A percentile compares a stretch with the other conserved stretches of the same genome.
Conservation (phyloP, 257 asterid species). For the Coffea eugenioides region DNA sequence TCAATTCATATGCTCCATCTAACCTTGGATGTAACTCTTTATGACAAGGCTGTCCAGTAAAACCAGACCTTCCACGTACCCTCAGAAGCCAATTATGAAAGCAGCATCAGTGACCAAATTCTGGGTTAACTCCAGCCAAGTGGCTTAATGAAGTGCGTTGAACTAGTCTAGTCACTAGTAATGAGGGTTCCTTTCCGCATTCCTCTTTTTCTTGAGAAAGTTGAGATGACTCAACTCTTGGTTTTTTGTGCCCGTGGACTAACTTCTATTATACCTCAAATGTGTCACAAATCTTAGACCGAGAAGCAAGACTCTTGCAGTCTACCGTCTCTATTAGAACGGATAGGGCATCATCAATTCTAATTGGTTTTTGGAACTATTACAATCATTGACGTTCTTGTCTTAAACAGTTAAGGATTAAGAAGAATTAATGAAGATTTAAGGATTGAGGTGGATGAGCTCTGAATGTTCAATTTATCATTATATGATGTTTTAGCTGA, state of each 20-base stretch:
- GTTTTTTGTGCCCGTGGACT: not conserved
- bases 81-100: not conserved
- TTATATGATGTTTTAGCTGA: not conserved
- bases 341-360: not conserved
- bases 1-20: not conserved
- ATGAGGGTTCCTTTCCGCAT: not conserved
- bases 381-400: too few species aligned
- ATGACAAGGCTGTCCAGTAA: not conserved
- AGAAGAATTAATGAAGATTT: too few species aligned
- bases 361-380: not conserved
- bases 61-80: slow-evolving; percentile 21
- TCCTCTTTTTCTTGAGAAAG: not conserved
- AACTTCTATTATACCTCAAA: not conserved
- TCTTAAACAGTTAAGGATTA: not conserved
- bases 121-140: slow-evolving; percentile 24
- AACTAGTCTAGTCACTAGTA: not conserved
- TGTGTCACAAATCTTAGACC: not conserved
- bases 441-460: not conserved
- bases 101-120: not conserved
- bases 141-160: slow-evolving; percentile 9
- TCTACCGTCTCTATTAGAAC: not conserved
- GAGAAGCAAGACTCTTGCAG: not conserved
- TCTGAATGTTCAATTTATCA: not conserved
- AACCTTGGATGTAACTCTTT: not conserved
- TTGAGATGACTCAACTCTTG: not conserved